Evolutionary conservation across 306 rosid genomes (phyloP).

Genomic region (Rubus parviflorus): DNA sequence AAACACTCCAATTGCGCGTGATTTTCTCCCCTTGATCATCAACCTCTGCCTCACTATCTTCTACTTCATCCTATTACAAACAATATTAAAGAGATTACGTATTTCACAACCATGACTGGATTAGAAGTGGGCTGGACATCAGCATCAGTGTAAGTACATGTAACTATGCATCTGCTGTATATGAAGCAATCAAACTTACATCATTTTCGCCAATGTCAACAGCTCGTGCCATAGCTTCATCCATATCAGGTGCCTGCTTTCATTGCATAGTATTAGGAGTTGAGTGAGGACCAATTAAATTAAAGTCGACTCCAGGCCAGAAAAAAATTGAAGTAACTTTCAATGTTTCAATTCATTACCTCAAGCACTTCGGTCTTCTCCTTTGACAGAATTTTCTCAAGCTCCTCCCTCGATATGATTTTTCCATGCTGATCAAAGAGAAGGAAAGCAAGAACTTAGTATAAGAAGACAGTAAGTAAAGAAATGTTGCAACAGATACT

Average conservation of each 20-base stretch:
- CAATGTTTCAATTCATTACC: conserved; percentile 44
- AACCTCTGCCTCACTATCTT: conserved; percentile 66
- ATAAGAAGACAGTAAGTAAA: background rate
- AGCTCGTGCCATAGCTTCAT: conserved; percentile 90
- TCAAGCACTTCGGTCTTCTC: conserved; percentile 71
- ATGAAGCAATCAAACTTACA: conserved; percentile 48
- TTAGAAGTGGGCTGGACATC: background rate
- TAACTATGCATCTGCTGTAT: conserved; percentile 3
- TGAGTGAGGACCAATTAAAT: conserved; percentile 15
- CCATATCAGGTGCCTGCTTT: conserved; percentile 73
- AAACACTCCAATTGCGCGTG: conserved; percentile 85
- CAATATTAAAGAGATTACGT: conserved; percentile 15
- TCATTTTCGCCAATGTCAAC: conserved; percentile 95
- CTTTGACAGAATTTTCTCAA: conserved; percentile 59
- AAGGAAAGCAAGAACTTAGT: conserved; percentile 28
- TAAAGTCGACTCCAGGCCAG: background rate
- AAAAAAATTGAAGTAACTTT: background rate
- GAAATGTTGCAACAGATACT: background rate
- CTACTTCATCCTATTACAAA: conserved; percentile 67
- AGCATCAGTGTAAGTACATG: background rate
- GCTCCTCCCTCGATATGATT: conserved; percentile 85
- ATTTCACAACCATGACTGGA: conserved; percentile 21
- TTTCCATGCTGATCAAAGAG: conserved; percentile 70
- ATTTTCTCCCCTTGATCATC: conserved; percentile 62
- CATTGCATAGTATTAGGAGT: conserved; percentile 17